A percentile compares a stretch with the other conserved stretches of the same genome.
These are phyloP conservation scores for Tylopilus sp. DNA, from an alignment of 768 basidiomycete genomes.

Conservation along the genomic window DNA sequence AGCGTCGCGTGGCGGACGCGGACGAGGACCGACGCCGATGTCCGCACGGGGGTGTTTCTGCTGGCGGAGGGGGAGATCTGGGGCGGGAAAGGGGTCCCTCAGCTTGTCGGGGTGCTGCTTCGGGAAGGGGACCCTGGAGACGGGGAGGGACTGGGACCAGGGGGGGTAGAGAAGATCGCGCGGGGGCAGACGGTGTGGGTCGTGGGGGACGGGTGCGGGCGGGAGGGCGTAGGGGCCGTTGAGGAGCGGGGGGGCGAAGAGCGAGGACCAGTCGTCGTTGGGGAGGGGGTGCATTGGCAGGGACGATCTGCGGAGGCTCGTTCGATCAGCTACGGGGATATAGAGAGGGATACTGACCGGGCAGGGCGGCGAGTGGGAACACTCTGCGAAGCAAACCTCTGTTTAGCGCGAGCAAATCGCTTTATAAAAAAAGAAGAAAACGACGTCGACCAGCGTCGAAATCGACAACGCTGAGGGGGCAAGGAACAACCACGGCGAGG, in stretches of 20 bases:
- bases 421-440: constrained; percentile 7
- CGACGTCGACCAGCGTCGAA: not conserved
- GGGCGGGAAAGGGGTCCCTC: constrained; percentile 17
- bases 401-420: constrained; percentile 18
- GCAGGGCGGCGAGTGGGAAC: not conserved
- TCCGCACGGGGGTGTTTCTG: constrained; percentile 18
- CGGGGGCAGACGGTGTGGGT: constrained; percentile 29
- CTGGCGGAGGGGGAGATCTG: constrained; percentile 8
- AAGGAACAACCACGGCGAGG: constrained; percentile 14
- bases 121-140: constrained; percentile 26
- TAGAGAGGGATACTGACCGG: constrained; percentile 16
- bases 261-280: constrained; percentile 47
- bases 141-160: constrained; percentile 25
- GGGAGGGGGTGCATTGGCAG: constrained; percentile 22
- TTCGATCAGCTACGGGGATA: too few species aligned
- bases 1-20: not conserved
- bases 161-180: constrained; percentile 16
- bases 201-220: constrained; percentile 19
- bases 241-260: constrained; percentile 62
- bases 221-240: constrained; percentile 50
- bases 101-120: constrained; percentile 32
- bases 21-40: constrained; percentile 10
- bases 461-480: constrained; percentile 16
- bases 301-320: constrained; percentile 17
- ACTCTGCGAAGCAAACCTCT: not conserved